A percentile compares a stretch with the other conserved stretches of the same genome.
Evolutionary conservation across 495 filamentous ascomycete genomes (phyloP).

Genomic region (Bacidia rubella): DNA sequence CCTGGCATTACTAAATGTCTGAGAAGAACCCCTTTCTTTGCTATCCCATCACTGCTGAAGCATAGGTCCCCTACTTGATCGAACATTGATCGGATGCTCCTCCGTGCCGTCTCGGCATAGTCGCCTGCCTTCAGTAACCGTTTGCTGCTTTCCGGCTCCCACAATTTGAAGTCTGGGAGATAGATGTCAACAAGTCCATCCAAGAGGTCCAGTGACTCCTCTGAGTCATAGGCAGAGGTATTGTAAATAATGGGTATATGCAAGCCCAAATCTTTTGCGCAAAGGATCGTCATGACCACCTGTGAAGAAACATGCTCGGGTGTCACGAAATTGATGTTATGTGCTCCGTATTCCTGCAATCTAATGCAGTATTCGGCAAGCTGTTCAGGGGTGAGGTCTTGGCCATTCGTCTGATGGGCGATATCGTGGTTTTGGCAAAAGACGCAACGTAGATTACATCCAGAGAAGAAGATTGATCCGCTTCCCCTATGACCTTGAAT

Average conservation of each 20-base stretch:
- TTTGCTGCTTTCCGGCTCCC: conserved; percentile 46
- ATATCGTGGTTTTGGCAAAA: conserved; percentile 81
- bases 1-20: conserved; percentile 72
- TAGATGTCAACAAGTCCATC: conserved; percentile 70
- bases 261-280: conserved; percentile 51
- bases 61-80: conserved; percentile 61
- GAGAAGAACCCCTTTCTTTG: conserved; percentile 56
- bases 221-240: conserved; percentile 59
- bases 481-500: conserved; percentile 64
- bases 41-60: conserved; percentile 64
- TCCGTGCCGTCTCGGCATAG: conserved; percentile 50
- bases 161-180: conserved; percentile 61
- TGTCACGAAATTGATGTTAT: conserved; percentile 71
- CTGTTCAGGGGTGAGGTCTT: conserved; percentile 62
- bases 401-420: conserved; percentile 56
- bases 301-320: conserved; percentile 71
- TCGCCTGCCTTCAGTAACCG: conserved; percentile 61
- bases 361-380: conserved; percentile 67
- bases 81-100: conserved; percentile 64
- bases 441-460: conserved; percentile 63
- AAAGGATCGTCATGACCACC: conserved; percentile 54
- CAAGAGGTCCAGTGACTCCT: conserved; percentile 49
- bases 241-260: conserved; percentile 64
- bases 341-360: conserved; percentile 58
- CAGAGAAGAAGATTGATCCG: conserved; percentile 62